Base-by-base conservation (phyloP, 225 moss, liverwort and hornwort genomes). In the Ulota crispa region DNA sequence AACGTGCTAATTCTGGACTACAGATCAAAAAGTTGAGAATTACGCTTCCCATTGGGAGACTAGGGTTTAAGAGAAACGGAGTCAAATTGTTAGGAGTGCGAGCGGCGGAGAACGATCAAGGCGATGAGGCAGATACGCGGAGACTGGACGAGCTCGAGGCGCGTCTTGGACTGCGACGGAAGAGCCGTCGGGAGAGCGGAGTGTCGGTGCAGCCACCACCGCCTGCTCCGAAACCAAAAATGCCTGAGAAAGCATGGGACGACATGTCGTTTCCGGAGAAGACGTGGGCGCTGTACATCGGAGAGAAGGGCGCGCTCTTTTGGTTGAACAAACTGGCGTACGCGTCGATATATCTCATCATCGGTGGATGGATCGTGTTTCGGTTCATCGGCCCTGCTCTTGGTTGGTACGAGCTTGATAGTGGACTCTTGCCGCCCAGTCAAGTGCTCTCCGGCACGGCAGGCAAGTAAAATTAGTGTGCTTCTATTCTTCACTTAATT, bases 251-350 rank as follows among this genome's bases (percentile, higher is more conserved):
- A 68, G 18, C 79, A 15, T 96, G 94, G 93, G 93, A 93, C 34
- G 85, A 89, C 21, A 93, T 94, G 99, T 89, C 82, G 9, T 64
- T 92, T 2, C 31, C 72, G 3, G 96, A 99, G 64, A 86, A 96
- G 64, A 91, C 91, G 9, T 99, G 96, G 99, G 88, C 86, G 31
- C 23, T 93, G 8, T 99, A 96, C 76, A 92, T 93, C 2, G 92
- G 93, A 62, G 96, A 99, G 39, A 94, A 89, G 55, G 99, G 99
- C 9, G 41, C 89, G 67, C 81, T 99, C 70, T 99, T 92, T 70
- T 99, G 96, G 96, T 83, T 99, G 12, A 99, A 99, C 81, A 99
- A 99, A 83, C 71, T 96, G 41, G 99, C 99, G 1, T 99, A 99
- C 47, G 94, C 89, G 2, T 83, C 96, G 16, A 96, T 99, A 57